Conservation (phyloP, 805 yeast genomes). For the Diddensiella transvaalensis region DNA sequence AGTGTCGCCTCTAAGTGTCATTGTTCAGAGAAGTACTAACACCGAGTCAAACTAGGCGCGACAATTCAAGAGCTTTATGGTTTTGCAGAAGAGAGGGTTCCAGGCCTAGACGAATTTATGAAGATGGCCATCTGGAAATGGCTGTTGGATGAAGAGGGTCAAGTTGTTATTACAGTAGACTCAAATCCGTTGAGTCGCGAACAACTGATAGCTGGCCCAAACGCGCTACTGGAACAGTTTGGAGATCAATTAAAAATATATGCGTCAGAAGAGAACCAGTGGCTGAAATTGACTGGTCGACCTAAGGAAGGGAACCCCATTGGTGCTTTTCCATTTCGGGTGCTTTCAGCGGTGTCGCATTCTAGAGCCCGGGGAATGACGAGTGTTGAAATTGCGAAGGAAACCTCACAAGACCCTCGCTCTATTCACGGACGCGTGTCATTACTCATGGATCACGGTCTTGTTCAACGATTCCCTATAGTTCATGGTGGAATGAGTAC, state of each 20-base stretch:
- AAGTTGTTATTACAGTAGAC: slow-evolving; percentile 21
- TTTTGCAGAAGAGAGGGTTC: slow-evolving; percentile 19
- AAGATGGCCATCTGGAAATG: slow-evolving; percentile 28
- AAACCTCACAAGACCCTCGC: slow-evolving; percentile 40
- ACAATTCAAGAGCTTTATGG: slow-evolving; percentile 28
- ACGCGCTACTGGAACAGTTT: slow-evolving; percentile 15
- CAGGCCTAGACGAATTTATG: slow-evolving; percentile 23
- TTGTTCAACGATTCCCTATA: slow-evolving; percentile 35
- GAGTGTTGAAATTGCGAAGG: slow-evolving; percentile 33
- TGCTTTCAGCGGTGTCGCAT: slow-evolving; percentile 39
- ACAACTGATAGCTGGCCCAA: slow-evolving; percentile 12
- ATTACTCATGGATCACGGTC: slow-evolving; percentile 32
- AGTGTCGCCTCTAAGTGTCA: too few relatives aligned
- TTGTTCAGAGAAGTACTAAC: too few relatives aligned
- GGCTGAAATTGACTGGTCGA: slow-evolving; percentile 35
- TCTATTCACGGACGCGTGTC: slow-evolving; percentile 36
- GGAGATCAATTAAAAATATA: slow-evolving; percentile 15
- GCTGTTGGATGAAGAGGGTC: slow-evolving; percentile 22
- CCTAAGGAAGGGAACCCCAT: slow-evolving; percentile 29
- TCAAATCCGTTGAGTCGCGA: slow-evolving; percentile 9
- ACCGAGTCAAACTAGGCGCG: too few relatives aligned
- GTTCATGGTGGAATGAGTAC: slow-evolving; percentile 34
- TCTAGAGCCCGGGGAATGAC: slow-evolving; percentile 37
- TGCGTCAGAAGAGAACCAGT: slow-evolving; percentile 35
- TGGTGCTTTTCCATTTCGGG: slow-evolving; percentile 38